Evolutionary conservation across 2,329 filamentous ascomycete genomes (phyloP).

Genomic region (Fusarium euwallaceae): DNA sequence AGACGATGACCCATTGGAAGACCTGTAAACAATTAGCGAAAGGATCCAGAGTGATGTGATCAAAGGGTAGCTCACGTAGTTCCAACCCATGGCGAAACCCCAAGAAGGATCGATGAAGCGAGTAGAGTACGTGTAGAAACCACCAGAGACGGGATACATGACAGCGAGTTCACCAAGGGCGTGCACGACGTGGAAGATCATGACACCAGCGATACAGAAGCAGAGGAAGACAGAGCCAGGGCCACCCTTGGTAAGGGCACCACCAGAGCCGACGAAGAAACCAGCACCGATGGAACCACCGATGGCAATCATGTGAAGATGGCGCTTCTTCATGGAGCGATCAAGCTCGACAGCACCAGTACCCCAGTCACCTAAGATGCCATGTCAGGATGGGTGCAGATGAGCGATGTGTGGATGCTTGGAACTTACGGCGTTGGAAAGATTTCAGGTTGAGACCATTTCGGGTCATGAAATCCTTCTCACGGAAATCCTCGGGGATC

Average conservation of each 20-base stretch:
- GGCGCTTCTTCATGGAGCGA: constrained; percentile 66
- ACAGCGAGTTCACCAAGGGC: constrained; percentile 73
- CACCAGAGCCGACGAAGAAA: constrained; percentile 72
- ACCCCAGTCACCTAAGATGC: constrained; percentile 39
- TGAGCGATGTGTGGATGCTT: neutral
- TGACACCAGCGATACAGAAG: constrained; percentile 69
- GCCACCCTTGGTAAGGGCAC: constrained; percentile 65
- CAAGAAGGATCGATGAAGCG: constrained; percentile 74
- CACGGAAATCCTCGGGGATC: constrained; percentile 40
- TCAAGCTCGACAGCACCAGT: constrained; percentile 54
- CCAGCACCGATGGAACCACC: constrained; percentile 73
- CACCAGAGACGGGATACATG: constrained; percentile 73
- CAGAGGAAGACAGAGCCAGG: constrained; percentile 61
- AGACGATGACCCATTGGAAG: constrained; percentile 64
- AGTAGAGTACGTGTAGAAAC: constrained; percentile 72
- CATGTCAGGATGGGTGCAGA: constrained; percentile 10
- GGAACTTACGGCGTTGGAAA: constrained; percentile 39
- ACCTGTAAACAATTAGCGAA: constrained; percentile 41
- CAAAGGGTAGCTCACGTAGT: constrained; percentile 41
- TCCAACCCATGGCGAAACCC: constrained; percentile 66
- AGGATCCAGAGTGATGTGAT: neutral
- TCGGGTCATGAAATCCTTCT: constrained; percentile 46
- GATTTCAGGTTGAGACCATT: constrained; percentile 46
- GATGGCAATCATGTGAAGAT: constrained; percentile 74
- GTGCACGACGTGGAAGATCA: constrained; percentile 73